Evolutionary conservation across 2,329 filamentous ascomycete species (phyloP), one percentile per base, ranked within the genome.

Genomic region (Talaromyces sp.): DNA sequence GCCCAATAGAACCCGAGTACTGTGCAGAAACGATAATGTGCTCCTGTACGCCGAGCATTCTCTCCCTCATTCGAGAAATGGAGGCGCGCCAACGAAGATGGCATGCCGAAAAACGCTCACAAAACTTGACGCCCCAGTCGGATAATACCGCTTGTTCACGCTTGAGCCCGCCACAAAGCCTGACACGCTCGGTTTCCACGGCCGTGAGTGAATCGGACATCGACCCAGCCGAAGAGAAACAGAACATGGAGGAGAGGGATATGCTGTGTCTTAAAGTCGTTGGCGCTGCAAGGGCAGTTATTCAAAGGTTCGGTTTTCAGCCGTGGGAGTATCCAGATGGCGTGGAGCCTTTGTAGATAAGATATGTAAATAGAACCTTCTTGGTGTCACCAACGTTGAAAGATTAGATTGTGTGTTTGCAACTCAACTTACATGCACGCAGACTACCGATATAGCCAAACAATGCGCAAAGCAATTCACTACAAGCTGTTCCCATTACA

Each of bases 21-120:
- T 56, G 55, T 53, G n/a, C 26, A n/a, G 51, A 55, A 9, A 58
- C 61, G 21, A 64, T 59, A 11, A 64, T 62, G 38, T 76, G 71
- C 64, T 69, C 70, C 10, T 67, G 68, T 55, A 68, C 67, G 50
- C 77, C 73, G 8, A 72, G 68, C 50, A 60, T 80, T 1, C 63
- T 77, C 6, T 69, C 70, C 9, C 69, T 79, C 17, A 70, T 78
- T 35, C 67, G 70, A 51, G 75, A 77, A 56, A 68, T 80, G 58
- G 77, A 79, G 54, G 64, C 71, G 32, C 75, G 78, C 14, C 78
- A 80, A 62, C 73, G 72, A 19, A 70, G 68, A 60, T 78, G 75
- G 74, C 78, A 80, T 70, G 63, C 66, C 4, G 58, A 64, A 9
- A 63, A 62, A 11, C 31, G 56, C 9, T 49, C 57, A 41, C 41